A percentile compares a stretch with the other conserved stretches of the same genome.
phyloP scores from a whole-genome alignment of 345 rosid genomes.

The Arabis hirsuta region DNA sequence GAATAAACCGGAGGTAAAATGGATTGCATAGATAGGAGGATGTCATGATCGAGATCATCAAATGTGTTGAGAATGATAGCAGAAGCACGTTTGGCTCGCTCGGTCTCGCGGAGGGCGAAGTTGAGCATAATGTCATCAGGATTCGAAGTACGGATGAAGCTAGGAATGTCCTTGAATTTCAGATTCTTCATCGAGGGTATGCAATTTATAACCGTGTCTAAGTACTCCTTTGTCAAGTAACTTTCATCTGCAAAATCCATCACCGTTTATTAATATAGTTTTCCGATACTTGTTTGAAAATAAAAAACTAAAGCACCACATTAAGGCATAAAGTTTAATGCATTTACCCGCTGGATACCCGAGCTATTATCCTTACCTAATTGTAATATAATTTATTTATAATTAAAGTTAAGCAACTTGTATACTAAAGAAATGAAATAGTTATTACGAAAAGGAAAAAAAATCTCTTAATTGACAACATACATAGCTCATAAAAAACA shows the following conservation, averaged over 20 bases:
- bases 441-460: too few species aligned
- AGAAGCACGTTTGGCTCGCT: conserved; percentile 31
- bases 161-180: conserved; percentile 43
- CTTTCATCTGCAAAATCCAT: conserved; percentile 37
- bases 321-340: too few species aligned
- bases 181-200: conserved; percentile 44
- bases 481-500: too few species aligned
- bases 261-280: too few species aligned
- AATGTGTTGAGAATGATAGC: conserved; percentile 48
- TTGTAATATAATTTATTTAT: too few species aligned
- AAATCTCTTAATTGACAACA: too few species aligned
- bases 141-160: conserved; percentile 44
- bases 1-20: conserved; percentile 38
- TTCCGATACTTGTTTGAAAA: too few species aligned
- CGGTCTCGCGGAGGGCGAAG: conserved; percentile 9
- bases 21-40: conserved; percentile 28
- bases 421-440: too few species aligned
- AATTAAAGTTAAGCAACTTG: too few species aligned
- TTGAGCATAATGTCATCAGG: conserved; percentile 36
- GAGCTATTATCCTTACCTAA: too few species aligned
- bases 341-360: not conserved
- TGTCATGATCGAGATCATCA: conserved; percentile 38
- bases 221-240: conserved; percentile 4
- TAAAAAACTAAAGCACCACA: too few species aligned
- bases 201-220: conserved; percentile 46